phyloP scores from a whole-genome alignment of 331 rosid genomes.

The Spiraea crenata region DNA sequence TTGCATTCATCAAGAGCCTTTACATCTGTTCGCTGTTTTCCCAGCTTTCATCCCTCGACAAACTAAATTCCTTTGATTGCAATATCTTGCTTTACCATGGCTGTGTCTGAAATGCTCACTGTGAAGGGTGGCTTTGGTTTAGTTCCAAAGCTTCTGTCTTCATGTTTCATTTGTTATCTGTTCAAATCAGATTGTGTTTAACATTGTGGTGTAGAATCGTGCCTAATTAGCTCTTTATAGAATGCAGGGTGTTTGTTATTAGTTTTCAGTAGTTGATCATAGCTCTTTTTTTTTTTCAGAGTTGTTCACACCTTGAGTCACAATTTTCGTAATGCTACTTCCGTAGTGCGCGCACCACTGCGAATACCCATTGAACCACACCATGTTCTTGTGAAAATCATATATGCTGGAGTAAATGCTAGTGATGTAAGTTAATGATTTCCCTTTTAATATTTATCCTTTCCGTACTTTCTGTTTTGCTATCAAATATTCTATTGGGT shows the following conservation, averaged over 20 bases:
- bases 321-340: constrained; percentile 83
- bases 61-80: neutral
- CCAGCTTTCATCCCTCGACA: neutral
- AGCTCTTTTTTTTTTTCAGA: constrained; percentile 45
- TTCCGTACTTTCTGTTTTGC: neutral
- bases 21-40: neutral
- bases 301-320: constrained; percentile 87
- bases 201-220: neutral
- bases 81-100: too few species aligned
- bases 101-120: neutral
- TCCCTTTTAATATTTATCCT: constrained; percentile 15
- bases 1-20: constrained; percentile 5
- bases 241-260: neutral
- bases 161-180: neutral
- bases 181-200: neutral
- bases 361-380: constrained; percentile 66
- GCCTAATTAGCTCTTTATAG: neutral
- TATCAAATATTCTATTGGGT: neutral
- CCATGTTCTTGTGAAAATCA: constrained; percentile 73
- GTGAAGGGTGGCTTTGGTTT: neutral
- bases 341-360: constrained; percentile 55
- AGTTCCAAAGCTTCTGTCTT: neutral
- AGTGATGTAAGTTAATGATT: constrained; percentile 79
- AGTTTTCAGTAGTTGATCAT: neutral
- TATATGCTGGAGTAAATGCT: constrained; percentile 96